phyloP scores from a whole-genome alignment of 768 basidiomycete species.

The Termitomyces eurrhizus region DNA sequence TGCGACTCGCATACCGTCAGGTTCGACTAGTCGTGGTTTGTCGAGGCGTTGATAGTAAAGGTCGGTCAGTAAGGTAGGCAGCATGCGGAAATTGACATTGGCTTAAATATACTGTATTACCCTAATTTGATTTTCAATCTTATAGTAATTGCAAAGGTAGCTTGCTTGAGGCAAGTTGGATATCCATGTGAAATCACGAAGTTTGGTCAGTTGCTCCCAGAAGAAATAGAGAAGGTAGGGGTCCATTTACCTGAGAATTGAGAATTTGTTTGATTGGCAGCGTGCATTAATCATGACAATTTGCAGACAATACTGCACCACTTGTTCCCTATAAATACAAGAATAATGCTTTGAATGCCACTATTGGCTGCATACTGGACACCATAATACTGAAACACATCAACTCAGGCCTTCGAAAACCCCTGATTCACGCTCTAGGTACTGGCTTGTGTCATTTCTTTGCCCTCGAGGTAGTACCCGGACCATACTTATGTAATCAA shows the following conservation, averaged over 20 bases:
- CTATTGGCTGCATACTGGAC: too few relatives aligned
- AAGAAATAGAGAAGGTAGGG: conserved; percentile 25
- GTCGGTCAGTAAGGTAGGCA: not conserved
- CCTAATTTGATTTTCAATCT: not conserved
- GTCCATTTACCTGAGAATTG: conserved; percentile 36
- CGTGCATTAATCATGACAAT: too few relatives aligned
- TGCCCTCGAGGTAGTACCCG: too few relatives aligned
- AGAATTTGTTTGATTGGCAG: not conserved
- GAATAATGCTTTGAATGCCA: too few relatives aligned
- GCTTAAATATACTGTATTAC: not conserved
- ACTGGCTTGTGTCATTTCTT: too few relatives aligned
- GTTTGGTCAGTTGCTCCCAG: not conserved
- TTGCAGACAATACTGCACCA: too few relatives aligned
- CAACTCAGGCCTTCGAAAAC: too few relatives aligned
- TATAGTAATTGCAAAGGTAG: not conserved
- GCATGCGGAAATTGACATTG: not conserved
- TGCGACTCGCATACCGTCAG: conserved; percentile 7
- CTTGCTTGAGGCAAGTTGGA: not conserved
- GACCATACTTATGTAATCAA: not conserved
- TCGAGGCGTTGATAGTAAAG: conserved; percentile 1
- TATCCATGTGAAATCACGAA: not conserved
- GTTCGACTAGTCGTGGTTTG: conserved; percentile 7
- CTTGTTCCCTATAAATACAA: too few relatives aligned
- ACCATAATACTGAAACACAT: too few relatives aligned
- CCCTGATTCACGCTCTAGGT: too few relatives aligned